Base-by-base conservation (phyloP, 306 rosid genomes). In the Lathyrus tuberosus region DNA sequence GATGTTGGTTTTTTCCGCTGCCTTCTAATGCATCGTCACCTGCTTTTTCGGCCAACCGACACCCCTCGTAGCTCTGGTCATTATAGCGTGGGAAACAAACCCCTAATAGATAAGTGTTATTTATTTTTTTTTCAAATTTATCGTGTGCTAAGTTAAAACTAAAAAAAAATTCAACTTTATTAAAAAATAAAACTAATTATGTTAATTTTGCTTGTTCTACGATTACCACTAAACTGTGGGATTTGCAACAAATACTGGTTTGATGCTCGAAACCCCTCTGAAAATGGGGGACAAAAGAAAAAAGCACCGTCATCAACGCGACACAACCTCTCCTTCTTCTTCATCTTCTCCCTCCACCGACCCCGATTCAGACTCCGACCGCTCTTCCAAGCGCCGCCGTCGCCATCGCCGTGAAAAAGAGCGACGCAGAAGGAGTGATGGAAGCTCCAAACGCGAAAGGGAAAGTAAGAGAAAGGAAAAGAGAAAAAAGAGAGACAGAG, bases 261-360 rank as follows among this genome's bases (percentile, higher is more conserved):
- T 10, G 54, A 17, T 28, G n/a, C 54, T 10, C 49, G 48, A 65
- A 60, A 72, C 58, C 40, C 14, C 67, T 41, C 63, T 7, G 4
- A 60, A 26, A 26, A 22, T 89, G 96, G 91, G 89, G 0, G 83
- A 83, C 61, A 65, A 67, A 44, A 78, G 77, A n/a, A 88, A 78
- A 80, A 80, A 79, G 76, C 86, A 79, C 0, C 52, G 75, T 49
- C 86, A 75, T 12, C 22, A 37, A 0, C 82, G 53, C 6, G 88
- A 80, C 33, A 1, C 58, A 17, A 47, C 71, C 26, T 46, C 89
- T 0, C 52, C 81, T 5, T 30, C 85, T 17, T 78, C 89, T 5
- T 71, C 86, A 1, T 74, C 86, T 17, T 74, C 87, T 51, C 51
- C 84, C 11, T 79, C 85, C 30, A 65, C 77, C 46, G 49, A 18